Evolutionary conservation across 345 rosid genomes (phyloP).

Genomic region (Toxicodendron radicans): DNA sequence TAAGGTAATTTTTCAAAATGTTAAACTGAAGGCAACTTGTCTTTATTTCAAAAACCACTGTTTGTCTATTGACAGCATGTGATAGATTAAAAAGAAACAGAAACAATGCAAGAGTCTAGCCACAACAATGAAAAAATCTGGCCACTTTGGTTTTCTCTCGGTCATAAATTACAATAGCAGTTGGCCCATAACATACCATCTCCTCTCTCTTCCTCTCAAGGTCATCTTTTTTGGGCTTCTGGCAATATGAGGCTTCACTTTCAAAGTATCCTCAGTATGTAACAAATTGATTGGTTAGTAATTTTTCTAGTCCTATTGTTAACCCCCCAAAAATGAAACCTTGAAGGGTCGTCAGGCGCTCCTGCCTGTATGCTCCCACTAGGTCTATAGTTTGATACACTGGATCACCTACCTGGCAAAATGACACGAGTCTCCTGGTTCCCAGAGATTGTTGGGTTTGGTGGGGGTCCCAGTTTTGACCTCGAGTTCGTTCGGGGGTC

Average conservation of each 20-base stretch:
- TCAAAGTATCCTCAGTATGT: background rate
- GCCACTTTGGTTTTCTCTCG: background rate
- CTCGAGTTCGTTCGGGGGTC: background rate
- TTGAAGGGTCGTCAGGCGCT: too few species aligned
- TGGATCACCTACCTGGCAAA: background rate
- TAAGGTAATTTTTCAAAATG: background rate
- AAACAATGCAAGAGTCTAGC: background rate
- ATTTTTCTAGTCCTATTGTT: background rate
- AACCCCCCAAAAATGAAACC: background rate
- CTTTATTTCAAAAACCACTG: background rate
- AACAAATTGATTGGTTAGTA: background rate
- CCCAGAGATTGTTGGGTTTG: background rate
- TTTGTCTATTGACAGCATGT: background rate
- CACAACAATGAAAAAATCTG: background rate
- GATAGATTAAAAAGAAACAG: background rate
- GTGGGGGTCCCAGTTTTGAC: background rate
- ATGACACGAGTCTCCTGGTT: background rate
- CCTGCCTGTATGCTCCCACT: too few species aligned
- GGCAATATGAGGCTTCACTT: background rate
- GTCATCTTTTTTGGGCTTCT: background rate
- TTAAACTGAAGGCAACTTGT: background rate
- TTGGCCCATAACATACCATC: background rate
- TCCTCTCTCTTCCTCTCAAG: background rate
- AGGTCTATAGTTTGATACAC: background rate
- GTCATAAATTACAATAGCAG: background rate